Evolutionary conservation across 2,329 filamentous ascomycete species (phyloP).

Genomic region (Microdochium bolleyi): DNA sequence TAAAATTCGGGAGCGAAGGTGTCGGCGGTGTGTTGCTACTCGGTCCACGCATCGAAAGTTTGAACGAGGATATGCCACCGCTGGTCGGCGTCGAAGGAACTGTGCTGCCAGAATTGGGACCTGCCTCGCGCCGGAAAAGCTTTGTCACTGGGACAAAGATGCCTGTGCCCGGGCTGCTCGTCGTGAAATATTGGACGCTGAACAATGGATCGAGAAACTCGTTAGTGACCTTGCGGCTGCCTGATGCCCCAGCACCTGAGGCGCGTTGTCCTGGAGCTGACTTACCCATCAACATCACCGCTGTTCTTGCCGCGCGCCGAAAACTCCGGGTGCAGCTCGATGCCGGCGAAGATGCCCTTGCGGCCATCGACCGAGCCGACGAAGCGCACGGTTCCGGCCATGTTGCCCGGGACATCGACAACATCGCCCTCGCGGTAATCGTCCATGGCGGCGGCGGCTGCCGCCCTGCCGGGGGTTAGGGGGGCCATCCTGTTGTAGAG

Average conservation of each 20-base stretch:
- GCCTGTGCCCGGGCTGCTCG: slow-evolving; percentile 69
- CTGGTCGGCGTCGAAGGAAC: slow-evolving; percentile 63
- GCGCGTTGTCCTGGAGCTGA: slow-evolving; percentile 1
- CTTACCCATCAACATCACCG: slow-evolving; percentile 90
- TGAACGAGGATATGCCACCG: slow-evolving; percentile 47
- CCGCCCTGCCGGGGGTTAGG: slow-evolving; percentile 41
- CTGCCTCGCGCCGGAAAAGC: slow-evolving; percentile 59
- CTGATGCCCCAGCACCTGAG: neutral
- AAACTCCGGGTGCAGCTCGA: slow-evolving; percentile 79
- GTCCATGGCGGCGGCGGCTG: slow-evolving; percentile 32
- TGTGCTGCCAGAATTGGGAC: slow-evolving; percentile 39
- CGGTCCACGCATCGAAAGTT: slow-evolving; percentile 46
- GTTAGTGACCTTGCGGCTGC: slow-evolving; percentile 1
- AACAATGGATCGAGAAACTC: slow-evolving; percentile 11
- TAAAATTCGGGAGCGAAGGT: slow-evolving; percentile 68
- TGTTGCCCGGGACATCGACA: slow-evolving; percentile 88
- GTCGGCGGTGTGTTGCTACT: slow-evolving; percentile 57
- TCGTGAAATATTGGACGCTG: slow-evolving; percentile 73
- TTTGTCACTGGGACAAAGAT: slow-evolving; percentile 90
- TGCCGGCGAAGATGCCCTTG: slow-evolving; percentile 83
- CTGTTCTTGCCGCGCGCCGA: slow-evolving; percentile 85
- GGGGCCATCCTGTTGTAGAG: slow-evolving; percentile 37
- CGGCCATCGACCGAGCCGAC: slow-evolving; percentile 82
- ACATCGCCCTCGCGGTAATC: slow-evolving; percentile 67
- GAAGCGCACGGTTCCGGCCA: slow-evolving; percentile 86